Percentiles rank a stretch among this genome's conserved stretches.
Conservation (phyloP, 208 protist genomes). For the Novymonas esmeraldas region DNA sequence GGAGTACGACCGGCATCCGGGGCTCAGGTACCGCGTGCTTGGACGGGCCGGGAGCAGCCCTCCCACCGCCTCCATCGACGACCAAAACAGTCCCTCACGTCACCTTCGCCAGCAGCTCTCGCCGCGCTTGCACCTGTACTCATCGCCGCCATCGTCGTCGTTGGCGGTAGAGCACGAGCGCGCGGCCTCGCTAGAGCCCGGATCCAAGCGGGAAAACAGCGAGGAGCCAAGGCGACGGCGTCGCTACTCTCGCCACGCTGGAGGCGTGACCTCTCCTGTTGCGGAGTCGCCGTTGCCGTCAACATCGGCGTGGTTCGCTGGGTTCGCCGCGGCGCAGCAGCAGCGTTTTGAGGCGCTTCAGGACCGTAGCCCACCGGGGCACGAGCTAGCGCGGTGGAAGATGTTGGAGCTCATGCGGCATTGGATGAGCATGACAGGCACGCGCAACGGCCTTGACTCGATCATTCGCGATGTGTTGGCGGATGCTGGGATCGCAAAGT, state of each 20-base stretch:
- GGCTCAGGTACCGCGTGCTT: constrained; percentile 5
- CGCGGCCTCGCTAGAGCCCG: neutral
- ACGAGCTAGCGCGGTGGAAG: constrained; percentile 49
- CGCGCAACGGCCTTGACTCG: constrained; percentile 36
- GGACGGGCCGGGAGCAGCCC: constrained; percentile 5
- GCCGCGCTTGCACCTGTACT: constrained; percentile 6
- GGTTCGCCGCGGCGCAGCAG: constrained; percentile 26
- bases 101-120: constrained; percentile 3
- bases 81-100: constrained; percentile 8
- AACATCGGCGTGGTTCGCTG: constrained; percentile 19
- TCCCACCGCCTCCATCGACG: neutral
- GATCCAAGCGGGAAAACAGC: neutral
- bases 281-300: constrained; percentile 6
- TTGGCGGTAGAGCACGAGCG: neutral
- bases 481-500: constrained; percentile 30
- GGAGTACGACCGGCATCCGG: constrained; percentile 15
- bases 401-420: constrained; percentile 69
- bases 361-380: constrained; percentile 26
- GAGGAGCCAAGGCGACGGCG: constrained; percentile 18
- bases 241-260: constrained; percentile 14
- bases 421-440: constrained; percentile 62
- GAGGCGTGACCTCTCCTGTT: constrained; percentile 4
- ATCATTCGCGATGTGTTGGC: constrained; percentile 46
- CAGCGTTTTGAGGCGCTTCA: constrained; percentile 36
- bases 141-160: neutral